Percentiles rank a stretch among this genome's conserved stretches.
phyloP scores from a whole-genome alignment of 192 early-diverging fungal species.

The Coemansia sp. region DNA sequence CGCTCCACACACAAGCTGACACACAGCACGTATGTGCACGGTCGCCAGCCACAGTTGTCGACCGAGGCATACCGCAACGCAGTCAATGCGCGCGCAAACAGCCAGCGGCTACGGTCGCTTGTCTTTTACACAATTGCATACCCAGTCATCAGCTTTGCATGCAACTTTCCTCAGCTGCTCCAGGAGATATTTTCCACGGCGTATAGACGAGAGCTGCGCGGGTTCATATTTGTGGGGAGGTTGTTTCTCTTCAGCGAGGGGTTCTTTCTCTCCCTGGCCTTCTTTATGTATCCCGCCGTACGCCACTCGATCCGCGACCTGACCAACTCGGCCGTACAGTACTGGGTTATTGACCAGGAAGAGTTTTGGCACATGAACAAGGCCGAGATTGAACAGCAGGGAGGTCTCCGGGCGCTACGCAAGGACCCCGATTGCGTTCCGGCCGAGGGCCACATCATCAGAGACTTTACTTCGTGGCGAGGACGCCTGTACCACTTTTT shows the following conservation, averaged over 20 bases:
- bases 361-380: slow-evolving; percentile 37
- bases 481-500: slow-evolving; percentile 39
- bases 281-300: slow-evolving; percentile 43
- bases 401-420: not conserved
- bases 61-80: slow-evolving; percentile 39
- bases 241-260: slow-evolving; percentile 33
- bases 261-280: slow-evolving; percentile 26
- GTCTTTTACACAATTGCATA: slow-evolving; percentile 44
- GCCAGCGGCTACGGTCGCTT: slow-evolving; percentile 40
- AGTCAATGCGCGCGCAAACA: slow-evolving; percentile 45
- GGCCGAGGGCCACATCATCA: slow-evolving; percentile 20
- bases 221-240: slow-evolving; percentile 11
- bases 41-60: slow-evolving; percentile 2
- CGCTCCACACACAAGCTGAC: slow-evolving; percentile 23
- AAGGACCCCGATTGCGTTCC: not conserved
- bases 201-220: slow-evolving; percentile 5
- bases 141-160: slow-evolving; percentile 37
- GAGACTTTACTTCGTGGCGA: slow-evolving; percentile 26
- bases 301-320: slow-evolving; percentile 41
- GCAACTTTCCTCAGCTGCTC: slow-evolving; percentile 36
- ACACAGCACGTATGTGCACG: slow-evolving; percentile 16
- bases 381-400: slow-evolving; percentile 3
- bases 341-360: slow-evolving; percentile 49
- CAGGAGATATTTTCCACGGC: slow-evolving; percentile 32
- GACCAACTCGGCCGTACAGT: slow-evolving; percentile 32